Base-by-base conservation (phyloP, 805 yeast genomes). In the Candida vartiovaarae region DNA sequence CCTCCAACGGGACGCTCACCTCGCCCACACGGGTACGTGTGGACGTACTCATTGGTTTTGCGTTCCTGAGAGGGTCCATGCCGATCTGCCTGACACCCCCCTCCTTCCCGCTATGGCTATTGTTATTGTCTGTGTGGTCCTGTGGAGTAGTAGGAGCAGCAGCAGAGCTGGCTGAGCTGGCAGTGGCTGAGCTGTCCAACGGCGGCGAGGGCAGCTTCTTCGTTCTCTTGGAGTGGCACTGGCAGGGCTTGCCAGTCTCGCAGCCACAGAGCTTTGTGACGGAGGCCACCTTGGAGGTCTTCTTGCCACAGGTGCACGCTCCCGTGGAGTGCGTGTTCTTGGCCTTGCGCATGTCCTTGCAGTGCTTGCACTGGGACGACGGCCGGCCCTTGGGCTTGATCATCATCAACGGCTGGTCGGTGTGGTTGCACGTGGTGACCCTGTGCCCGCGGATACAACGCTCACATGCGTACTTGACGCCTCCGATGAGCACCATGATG, bases 371-470 rank as follows among this genome's bases (percentile, higher is more conserved):
- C 57, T 89, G 96, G 2, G 95, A 82, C 0, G 96, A 80, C 1
- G 99, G 99, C 44, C 99, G 72, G 3, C 99, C 99, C 60, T 93
- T 93, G 15, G 95, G 96, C 60, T 93, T 93, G 62, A 93, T 91
- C 85, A 84, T 84, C 60, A 85, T 82, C 53, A 93, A 68, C 4
- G 95, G 95, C 57, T 86, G 87, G 53, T 93, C 96, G 0, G 90
- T 79, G 62, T 93, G 99, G 37, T 83, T 81, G 64, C 99, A 93
- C 3, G 95, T 80, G 1, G 96, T 85, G 38, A 91, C 99, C 42
- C 99, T 71, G 60, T 93, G 99, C 36, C 99, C 99, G 48, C 99
- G 74, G 39, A 93, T 90, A 64, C 99, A 91, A 47, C 96, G 70
- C 52, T 89, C 95, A 63, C 99, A 91, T 46, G 99, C 98, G 64